Base-by-base conservation (phyloP, 2,329 filamentous ascomycete genomes). In the Proliferodiscus dingleyae region DNA sequence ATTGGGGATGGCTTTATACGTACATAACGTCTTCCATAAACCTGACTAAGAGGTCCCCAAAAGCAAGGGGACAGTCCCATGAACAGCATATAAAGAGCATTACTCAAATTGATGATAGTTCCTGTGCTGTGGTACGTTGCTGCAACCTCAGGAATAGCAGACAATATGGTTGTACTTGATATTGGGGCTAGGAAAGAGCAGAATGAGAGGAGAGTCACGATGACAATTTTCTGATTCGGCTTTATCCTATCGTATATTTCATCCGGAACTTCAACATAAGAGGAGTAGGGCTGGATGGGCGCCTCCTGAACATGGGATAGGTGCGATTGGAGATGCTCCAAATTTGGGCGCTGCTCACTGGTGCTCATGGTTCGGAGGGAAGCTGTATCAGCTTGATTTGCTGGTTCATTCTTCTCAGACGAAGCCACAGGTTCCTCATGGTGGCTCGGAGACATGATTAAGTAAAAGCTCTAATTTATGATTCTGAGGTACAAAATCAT, bases 101-200 rank as follows among this genome's bases (percentile, higher is more conserved):
- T 91, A 59, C 77, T 83, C 36, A 85, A 65, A 60, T 87, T 87
- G 61, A 90, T 81, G 46, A 89, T 75, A 8, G 76, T 77, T 4
- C 81, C 83, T 0, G 77, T 84, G 0, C 83, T 87, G 30, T 70
- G 53, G 61, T 78, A 88, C 6, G 78, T 80, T 3, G 61, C 63
- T 2, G 85, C 84, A 4, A 91, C 81, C 63, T 91, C 86, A 1
- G 86, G 85, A 1, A 85, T 78, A 2, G 85, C 87, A 1, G 85
- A 75, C 10, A 91, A 66, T 7, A 90, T 79, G 1, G 83, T 82
- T 0, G 86, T 90, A 30, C 81, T 87, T 2, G 81, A 85, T 19
- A 88, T 77, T 0, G 87, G 87, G 1, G 87, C 81, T 36, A 91
- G 70, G 52, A 91, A 88, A 21, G 83, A 80, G 66, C 85, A 89